Evolutionary conservation across 192 early-diverging fungal species (phyloP).

Genomic region (Coemansia erecta): DNA sequence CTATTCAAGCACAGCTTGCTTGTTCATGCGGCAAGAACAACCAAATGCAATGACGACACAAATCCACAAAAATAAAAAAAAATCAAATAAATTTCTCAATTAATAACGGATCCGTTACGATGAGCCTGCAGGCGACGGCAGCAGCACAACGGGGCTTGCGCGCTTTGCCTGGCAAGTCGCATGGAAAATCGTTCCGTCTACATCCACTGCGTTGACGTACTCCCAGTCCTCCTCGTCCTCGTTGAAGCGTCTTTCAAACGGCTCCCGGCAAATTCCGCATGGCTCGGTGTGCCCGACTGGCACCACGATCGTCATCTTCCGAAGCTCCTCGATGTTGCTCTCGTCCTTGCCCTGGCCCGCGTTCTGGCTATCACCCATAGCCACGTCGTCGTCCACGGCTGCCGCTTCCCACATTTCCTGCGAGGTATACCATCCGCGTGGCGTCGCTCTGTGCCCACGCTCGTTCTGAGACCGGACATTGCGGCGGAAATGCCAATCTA

Average conservation of each 20-base stretch:
- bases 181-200: conserved; percentile 54
- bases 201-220: conserved; percentile 64
- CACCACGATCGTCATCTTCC: conserved; percentile 46
- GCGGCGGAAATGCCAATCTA: conserved; percentile 97
- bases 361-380: conserved; percentile 5
- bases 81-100: neutral
- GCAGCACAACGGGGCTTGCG: neutral
- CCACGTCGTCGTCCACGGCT: conserved; percentile 14
- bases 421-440: conserved; percentile 83
- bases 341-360: conserved; percentile 23
- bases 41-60: neutral
- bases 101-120: neutral
- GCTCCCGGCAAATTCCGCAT: conserved; percentile 75
- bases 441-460: conserved; percentile 74
- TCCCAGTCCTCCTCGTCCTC: conserved; percentile 77
- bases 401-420: conserved; percentile 54
- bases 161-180: conserved; percentile 38
- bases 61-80: neutral
- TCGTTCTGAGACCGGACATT: conserved; percentile 81
- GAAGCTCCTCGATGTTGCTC: conserved; percentile 27
- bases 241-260: conserved; percentile 69
- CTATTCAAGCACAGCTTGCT: too few relatives aligned
- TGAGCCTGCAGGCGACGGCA: neutral
- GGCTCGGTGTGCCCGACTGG: conserved; percentile 53
- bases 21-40: too few relatives aligned